Conservation (phyloP, 176 grass and related monocot species). For the Triticum monococcum region DNA sequence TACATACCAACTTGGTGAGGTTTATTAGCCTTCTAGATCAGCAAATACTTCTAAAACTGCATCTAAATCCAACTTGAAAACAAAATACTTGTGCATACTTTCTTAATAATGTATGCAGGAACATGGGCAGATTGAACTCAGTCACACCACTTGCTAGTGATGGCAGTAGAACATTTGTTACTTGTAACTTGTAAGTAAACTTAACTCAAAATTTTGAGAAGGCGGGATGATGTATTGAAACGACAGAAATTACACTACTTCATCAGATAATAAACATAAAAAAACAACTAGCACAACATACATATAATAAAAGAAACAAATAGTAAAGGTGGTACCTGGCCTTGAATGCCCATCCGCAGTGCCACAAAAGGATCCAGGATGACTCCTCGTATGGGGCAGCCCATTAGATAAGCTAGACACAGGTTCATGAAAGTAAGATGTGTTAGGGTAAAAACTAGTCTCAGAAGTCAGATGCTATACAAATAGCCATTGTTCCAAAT, state of each 20-base stretch:
- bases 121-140: background rate
- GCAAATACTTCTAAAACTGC: background rate
- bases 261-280: background rate
- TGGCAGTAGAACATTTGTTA: background rate
- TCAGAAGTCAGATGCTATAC: background rate
- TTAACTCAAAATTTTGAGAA: background rate
- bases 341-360: slow-evolving; percentile 90
- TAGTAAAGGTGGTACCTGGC: slow-evolving; percentile 53
- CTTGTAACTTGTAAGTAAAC: background rate
- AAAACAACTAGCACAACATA: background rate
- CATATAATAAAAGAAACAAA: background rate
- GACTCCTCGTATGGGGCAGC: slow-evolving; percentile 91
- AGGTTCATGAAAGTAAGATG: slow-evolving; percentile 20
- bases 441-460: background rate
- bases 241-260: background rate
- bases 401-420: slow-evolving; percentile 87
- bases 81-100: background rate
- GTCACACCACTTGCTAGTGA: background rate
- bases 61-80: background rate
- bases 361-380: slow-evolving; percentile 97
- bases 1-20: background rate
- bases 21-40: background rate
- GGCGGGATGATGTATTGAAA: background rate
- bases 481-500: background rate
- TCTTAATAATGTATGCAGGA: background rate